A percentile compares a stretch with the other conserved stretches of the same genome.
Evolutionary conservation across 2,329 filamentous ascomycete species (phyloP).

Genomic region (Podosphaera xanthii): DNA sequence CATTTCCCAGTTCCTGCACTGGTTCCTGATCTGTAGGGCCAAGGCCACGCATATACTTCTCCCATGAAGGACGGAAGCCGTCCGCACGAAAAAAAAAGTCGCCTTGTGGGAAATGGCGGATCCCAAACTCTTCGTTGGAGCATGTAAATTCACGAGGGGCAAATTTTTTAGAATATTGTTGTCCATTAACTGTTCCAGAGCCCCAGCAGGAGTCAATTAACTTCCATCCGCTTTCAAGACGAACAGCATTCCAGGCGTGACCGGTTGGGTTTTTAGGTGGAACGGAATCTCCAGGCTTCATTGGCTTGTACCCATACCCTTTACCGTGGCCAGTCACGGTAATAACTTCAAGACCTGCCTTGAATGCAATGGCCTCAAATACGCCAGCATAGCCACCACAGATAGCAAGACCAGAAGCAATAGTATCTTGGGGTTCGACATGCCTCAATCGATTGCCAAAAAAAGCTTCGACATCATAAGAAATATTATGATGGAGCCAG

Average conservation of each 20-base stretch:
- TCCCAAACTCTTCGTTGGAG: slow-evolving; percentile 59
- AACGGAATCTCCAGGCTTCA: slow-evolving; percentile 38
- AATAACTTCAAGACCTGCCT: slow-evolving; percentile 57
- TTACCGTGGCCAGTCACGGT: slow-evolving; percentile 66
- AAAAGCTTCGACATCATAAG: slow-evolving; percentile 62
- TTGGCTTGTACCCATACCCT: slow-evolving; percentile 47
- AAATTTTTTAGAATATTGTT: slow-evolving; percentile 45
- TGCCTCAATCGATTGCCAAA: slow-evolving; percentile 46
- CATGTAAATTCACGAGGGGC: slow-evolving; percentile 34
- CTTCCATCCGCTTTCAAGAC: slow-evolving; percentile 82
- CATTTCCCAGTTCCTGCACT: slow-evolving; percentile 24
- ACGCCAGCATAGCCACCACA: slow-evolving; percentile 79
- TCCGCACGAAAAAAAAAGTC: slow-evolving; percentile 54
- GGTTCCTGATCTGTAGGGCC: slow-evolving; percentile 30
- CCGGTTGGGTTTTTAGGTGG: slow-evolving; percentile 38
- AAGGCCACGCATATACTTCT: slow-evolving; percentile 44
- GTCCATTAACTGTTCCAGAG: slow-evolving; percentile 41
- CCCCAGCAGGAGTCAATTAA: slow-evolving; percentile 87
- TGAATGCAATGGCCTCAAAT: slow-evolving; percentile 54
- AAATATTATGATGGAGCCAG: slow-evolving; percentile 87
- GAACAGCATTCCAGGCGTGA: slow-evolving; percentile 87
- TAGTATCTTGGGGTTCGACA: slow-evolving; percentile 47
- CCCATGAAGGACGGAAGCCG: slow-evolving; percentile 46
- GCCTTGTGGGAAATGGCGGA: slow-evolving; percentile 56
- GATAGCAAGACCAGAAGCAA: slow-evolving; percentile 60